Conservation (phyloP, 495 filamentous ascomycete species). For the Aspergillus avenaceus region DNA sequence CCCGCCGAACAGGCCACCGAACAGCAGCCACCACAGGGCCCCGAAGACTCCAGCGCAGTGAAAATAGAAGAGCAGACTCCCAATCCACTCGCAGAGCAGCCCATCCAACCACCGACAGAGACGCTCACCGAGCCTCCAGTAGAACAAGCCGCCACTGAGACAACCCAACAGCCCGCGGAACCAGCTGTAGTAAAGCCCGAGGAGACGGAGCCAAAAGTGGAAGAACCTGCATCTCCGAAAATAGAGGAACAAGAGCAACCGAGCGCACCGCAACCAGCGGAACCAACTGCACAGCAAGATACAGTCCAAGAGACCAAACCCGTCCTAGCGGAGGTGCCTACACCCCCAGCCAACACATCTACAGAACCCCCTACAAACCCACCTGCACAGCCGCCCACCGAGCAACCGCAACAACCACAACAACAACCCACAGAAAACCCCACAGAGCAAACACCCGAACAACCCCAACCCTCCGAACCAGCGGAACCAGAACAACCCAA, state of each 20-base stretch:
- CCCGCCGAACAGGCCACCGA: background rate
- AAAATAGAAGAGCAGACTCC: background rate
- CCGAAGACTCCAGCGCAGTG: background rate
- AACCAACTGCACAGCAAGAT: background rate
- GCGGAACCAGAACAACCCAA: background rate
- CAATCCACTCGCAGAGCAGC: background rate
- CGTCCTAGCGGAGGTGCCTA: background rate
- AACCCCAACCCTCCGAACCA: background rate
- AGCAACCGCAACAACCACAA: background rate
- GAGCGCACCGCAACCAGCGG: background rate
- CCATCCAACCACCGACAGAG: background rate
- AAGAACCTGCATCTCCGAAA: background rate
- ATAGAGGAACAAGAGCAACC: conserved; percentile 1
- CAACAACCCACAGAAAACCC: background rate
- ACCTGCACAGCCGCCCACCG: background rate
- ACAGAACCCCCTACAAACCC: background rate
- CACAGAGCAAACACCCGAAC: conserved; percentile 1
- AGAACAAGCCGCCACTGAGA: conserved; percentile 1
- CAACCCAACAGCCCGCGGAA: conserved; percentile 6
- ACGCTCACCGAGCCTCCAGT: conserved; percentile 10
- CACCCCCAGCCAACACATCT: too few species aligned
- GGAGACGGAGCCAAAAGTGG: background rate
- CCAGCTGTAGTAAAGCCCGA: background rate
- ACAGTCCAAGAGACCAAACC: background rate
- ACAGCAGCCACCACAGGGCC: background rate